phyloP scores from a whole-genome alignment of 2,329 filamentous ascomycete species.

The Aspergillus felis region DNA sequence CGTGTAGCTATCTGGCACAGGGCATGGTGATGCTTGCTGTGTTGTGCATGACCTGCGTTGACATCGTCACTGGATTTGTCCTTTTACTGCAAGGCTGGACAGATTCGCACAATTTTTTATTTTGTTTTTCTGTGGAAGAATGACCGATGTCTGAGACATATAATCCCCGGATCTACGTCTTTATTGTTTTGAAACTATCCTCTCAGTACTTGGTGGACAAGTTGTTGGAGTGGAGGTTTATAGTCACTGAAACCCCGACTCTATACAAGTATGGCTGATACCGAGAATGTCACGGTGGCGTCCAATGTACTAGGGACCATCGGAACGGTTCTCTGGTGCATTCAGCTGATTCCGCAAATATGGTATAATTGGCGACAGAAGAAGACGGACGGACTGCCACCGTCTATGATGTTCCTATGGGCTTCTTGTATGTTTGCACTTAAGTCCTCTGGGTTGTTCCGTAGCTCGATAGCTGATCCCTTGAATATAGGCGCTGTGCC shows the following conservation, averaged over 20 bases:
- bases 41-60: not conserved
- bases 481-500: conserved; percentile 40
- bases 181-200: not conserved
- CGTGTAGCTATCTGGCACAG: not conserved
- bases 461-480: not conserved
- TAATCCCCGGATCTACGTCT: not conserved
- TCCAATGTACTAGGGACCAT: conserved; percentile 40
- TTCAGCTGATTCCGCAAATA: conserved; percentile 46
- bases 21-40: not conserved
- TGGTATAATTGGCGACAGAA: conserved; percentile 61
- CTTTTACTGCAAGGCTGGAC: not conserved
- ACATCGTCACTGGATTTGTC: not conserved
- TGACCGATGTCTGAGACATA: not conserved
- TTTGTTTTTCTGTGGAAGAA: not conserved
- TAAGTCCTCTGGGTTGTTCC: not conserved
- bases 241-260: not conserved
- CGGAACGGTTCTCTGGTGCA: conserved; percentile 40
- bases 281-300: conserved; percentile 28
- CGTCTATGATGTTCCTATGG: conserved; percentile 61
- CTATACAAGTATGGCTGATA: conserved; percentile 4
- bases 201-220: not conserved
- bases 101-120: not conserved
- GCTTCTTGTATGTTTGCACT: conserved; percentile 44
- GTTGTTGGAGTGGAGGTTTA: not conserved
- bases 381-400: conserved; percentile 58